Percentiles rank a stretch among this genome's conserved stretches.
phyloP scores from a whole-genome alignment of 1,284 basidiomycete genomes.

The Boletus nobilissimus region DNA sequence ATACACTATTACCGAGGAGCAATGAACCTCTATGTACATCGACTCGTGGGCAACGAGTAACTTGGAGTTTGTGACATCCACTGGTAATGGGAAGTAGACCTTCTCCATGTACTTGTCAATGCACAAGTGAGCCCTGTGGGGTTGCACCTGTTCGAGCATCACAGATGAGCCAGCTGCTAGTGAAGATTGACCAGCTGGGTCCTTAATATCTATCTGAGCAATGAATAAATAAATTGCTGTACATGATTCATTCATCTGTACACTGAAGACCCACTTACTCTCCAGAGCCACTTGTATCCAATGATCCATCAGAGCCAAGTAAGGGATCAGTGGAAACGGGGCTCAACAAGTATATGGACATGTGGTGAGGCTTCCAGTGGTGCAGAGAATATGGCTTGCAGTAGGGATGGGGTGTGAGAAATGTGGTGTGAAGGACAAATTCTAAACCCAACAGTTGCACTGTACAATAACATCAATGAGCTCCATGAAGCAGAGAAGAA shows the following conservation, averaged over 20 bases:
- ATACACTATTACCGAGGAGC: not conserved
- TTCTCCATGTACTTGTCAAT: slow-evolving; percentile 34
- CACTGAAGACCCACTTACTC: slow-evolving; percentile 16
- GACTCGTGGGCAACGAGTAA: slow-evolving; percentile 62
- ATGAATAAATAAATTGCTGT: slow-evolving; percentile 35
- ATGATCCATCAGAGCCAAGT: not conserved
- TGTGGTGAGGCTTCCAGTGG: slow-evolving; percentile 43
- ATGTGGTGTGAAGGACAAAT: slow-evolving; percentile 43
- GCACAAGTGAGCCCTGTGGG: slow-evolving; percentile 19
- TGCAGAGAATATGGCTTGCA: slow-evolving; percentile 45
- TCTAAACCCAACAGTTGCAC: slow-evolving; percentile 42
- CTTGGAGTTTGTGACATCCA: slow-evolving; percentile 49
- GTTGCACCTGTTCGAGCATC: slow-evolving; percentile 29
- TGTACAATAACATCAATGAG: slow-evolving; percentile 42
- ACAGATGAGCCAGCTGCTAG: slow-evolving; percentile 36
- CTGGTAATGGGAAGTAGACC: slow-evolving; percentile 45
- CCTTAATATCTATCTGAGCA: slow-evolving; percentile 35
- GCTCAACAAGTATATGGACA: slow-evolving; percentile 48
- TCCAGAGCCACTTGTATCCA: not conserved
- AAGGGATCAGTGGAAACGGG: slow-evolving; percentile 7
- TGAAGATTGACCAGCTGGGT: slow-evolving; percentile 34
- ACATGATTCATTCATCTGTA: slow-evolving; percentile 30
- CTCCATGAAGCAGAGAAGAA: slow-evolving; percentile 52
- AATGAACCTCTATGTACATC: slow-evolving; percentile 60
- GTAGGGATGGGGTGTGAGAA: slow-evolving; percentile 2